Conservation (phyloP, 2,329 filamentous ascomycete genomes). For the Ascochyta koolunga region DNA sequence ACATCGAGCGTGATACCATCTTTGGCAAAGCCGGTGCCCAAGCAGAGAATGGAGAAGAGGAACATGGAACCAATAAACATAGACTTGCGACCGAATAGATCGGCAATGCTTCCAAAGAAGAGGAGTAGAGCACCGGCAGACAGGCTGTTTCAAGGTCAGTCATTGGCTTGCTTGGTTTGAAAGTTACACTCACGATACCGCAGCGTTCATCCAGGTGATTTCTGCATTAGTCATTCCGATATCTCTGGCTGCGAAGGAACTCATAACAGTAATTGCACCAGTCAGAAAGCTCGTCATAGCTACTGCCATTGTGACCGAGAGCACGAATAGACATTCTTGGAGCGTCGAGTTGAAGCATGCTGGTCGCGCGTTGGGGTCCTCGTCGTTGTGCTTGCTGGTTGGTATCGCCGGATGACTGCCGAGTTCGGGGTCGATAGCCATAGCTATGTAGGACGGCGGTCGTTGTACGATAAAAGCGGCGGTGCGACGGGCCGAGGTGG, state of each 20-base stretch:
- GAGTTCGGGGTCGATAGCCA: conserved; percentile 23
- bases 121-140: conserved; percentile 69
- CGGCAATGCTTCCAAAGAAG: conserved; percentile 69
- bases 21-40: conserved; percentile 66
- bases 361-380: conserved; percentile 52
- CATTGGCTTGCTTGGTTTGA: not conserved
- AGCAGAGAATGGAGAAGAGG: conserved; percentile 62
- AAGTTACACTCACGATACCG: conserved; percentile 57
- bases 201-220: conserved; percentile 70
- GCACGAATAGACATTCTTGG: conserved; percentile 69
- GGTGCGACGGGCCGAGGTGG: not conserved
- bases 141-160: conserved; percentile 50
- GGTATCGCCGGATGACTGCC: conserved; percentile 21
- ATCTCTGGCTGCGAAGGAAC: conserved; percentile 64
- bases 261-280: conserved; percentile 67
- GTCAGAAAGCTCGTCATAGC: conserved; percentile 66
- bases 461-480: not conserved
- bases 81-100: conserved; percentile 67
- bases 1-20: conserved; percentile 66
- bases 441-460: conserved; percentile 15
- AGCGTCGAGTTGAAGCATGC: conserved; percentile 66
- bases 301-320: conserved; percentile 71
- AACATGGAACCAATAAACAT: conserved; percentile 67
- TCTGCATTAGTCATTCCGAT: conserved; percentile 68
- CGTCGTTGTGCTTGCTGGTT: conserved; percentile 31